Evolutionary conservation across 2,329 filamentous ascomycete genomes (phyloP), one percentile per base, ranked within the genome.

Genomic region (Sporothrix brunneoviolacea): DNA sequence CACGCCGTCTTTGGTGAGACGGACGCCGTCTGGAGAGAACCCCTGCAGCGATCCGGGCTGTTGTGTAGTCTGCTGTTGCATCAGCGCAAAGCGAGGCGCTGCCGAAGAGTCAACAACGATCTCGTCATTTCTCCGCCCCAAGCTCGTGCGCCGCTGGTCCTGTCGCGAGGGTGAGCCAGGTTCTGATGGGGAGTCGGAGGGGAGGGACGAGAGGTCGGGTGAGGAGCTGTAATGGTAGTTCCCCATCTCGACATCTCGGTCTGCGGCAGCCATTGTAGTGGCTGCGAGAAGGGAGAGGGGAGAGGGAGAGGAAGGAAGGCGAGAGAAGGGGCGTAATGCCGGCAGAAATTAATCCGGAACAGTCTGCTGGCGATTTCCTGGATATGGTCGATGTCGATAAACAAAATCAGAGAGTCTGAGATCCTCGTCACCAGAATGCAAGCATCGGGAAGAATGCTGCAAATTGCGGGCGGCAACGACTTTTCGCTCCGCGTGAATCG

Each of bases 1-100:
- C 7, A 79, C 61, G 10, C 79, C 79, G 46, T 78, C 77, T 22
- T 78, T 77, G 0, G 77, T 82, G 47, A 82, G 65, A 54, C 70
- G 72, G 24, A 75, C 72, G 57, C 65, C 65, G 59, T 68, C 57
- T 55, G 70, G 62, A 55, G 73, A 63, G 10, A 39, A 48, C 4
- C 47, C 24, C 8, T 50, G 52, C 8, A 32, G 27, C 21, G 33
- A 37, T 10, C 30, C 13, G 1, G 37, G 18, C n/a, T 45, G 52
- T 54, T 64, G 54, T 54, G 59, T 52, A 44, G 62, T 56, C 58
- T 64, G 57, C 58, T 66, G 51, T 42, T 63, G 60, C 54, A 64
- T 59, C 37, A 66, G 60, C 36, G 62, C 58, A 28, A 68, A 68
- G 46, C 62, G 55, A 3, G 27, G 61, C 54, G 39, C 65, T 61